Evolutionary conservation across 257 asterid species (phyloP).

Genomic region (Solanum stenotomum): DNA sequence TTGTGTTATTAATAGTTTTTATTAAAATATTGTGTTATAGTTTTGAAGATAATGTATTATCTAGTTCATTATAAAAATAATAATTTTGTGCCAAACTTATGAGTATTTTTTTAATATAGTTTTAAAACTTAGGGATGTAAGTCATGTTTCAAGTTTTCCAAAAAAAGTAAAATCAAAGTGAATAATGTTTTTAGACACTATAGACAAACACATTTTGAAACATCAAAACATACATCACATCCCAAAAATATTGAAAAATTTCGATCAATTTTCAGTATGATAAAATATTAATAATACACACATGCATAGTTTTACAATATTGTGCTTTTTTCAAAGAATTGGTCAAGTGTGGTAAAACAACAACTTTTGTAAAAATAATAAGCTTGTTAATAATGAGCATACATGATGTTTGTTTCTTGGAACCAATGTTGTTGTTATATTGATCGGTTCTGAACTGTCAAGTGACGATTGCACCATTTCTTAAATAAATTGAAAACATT

Average conservation of each 20-base stretch:
- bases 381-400: background rate
- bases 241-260: background rate
- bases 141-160: background rate
- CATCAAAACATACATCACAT: background rate
- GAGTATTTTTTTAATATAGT: background rate
- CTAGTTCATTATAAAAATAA: background rate
- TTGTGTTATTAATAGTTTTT: background rate
- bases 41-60: background rate
- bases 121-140: background rate
- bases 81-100: background rate
- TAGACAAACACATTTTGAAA: background rate
- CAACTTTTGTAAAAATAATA: background rate
- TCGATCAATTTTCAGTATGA: background rate
- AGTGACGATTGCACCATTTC: background rate
- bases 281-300: background rate
- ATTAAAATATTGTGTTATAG: background rate
- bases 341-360: background rate
- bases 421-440: background rate
- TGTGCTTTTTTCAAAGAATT: background rate
- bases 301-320: background rate
- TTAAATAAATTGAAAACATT: too few species aligned
- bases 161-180: background rate
- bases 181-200: background rate
- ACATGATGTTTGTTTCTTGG: background rate
- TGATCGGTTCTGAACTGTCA: background rate